Conservation (phyloP, 768 basidiomycete genomes). For the Hypholoma fasciculare region DNA sequence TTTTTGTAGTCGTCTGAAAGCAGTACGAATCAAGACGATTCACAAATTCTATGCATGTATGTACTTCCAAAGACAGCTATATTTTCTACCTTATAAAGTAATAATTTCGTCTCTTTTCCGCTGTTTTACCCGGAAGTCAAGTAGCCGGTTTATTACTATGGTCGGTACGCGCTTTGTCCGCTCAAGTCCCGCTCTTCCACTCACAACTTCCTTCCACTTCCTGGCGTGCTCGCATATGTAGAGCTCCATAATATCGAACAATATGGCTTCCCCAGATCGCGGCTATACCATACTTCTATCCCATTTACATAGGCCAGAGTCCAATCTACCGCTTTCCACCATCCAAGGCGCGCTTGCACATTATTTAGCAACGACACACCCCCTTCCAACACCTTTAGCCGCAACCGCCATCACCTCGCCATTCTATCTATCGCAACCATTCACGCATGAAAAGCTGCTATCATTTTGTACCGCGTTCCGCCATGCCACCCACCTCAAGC, state of each 20-base stretch:
- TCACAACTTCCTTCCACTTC: not conserved
- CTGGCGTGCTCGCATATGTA: not conserved
- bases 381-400: slow-evolving; percentile 56
- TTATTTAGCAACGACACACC: slow-evolving; percentile 50
- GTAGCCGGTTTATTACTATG: no score
- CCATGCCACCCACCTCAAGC: slow-evolving; percentile 58
- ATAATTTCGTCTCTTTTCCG: no score
- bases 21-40: no score
- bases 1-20: no score
- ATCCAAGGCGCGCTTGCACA: slow-evolving; percentile 59
- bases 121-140: no score
- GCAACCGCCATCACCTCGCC: slow-evolving; percentile 58
- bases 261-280: slow-evolving; percentile 20
- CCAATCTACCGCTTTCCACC: slow-evolving; percentile 45
- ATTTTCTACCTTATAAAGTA: no score
- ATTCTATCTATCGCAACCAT: slow-evolving; percentile 45
- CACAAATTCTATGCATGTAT: no score
- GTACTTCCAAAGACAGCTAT: no score
- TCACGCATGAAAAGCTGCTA: slow-evolving; percentile 47
- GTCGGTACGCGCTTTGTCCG: no score
- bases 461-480: slow-evolving; percentile 56
- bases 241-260: not conserved
- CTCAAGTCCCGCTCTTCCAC: not conserved
- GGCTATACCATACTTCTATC: slow-evolving; percentile 41
- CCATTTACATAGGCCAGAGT: slow-evolving; percentile 48